Percentiles rank a stretch among this genome's conserved stretches.
phyloP scores from a whole-genome alignment of 2,329 filamentous ascomycete genomes.

The Gremmenia infestans region DNA sequence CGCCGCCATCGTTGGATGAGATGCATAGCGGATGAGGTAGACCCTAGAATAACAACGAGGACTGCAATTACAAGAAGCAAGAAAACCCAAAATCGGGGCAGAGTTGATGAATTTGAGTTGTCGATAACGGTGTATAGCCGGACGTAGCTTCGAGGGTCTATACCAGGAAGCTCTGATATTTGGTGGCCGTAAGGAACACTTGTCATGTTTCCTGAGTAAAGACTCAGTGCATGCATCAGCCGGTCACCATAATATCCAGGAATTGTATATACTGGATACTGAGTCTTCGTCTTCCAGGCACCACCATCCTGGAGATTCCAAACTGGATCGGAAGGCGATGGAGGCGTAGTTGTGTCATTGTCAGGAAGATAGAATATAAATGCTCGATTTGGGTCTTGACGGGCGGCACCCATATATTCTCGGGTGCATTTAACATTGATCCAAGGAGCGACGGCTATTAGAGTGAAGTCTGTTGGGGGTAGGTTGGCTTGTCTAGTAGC shows the following conservation, averaged over 20 bases:
- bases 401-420: constrained; percentile 63
- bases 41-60: constrained; percentile 60
- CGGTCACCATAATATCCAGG: constrained; percentile 59
- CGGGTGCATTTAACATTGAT: constrained; percentile 66
- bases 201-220: constrained; percentile 73
- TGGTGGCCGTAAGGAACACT: constrained; percentile 53
- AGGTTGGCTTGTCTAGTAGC: constrained; percentile 70
- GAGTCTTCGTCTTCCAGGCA: constrained; percentile 65
- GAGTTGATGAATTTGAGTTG: constrained; percentile 39
- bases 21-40: constrained; percentile 70
- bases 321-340: constrained; percentile 53
- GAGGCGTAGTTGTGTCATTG: constrained; percentile 55
- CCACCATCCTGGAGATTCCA: constrained; percentile 70
- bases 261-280: constrained; percentile 80
- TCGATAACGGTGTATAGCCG: constrained; percentile 54
- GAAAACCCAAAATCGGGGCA: constrained; percentile 81
- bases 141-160: constrained; percentile 54
- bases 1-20: constrained; percentile 69
- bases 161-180: constrained; percentile 49
- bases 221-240: constrained; percentile 66
- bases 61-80: constrained; percentile 66
- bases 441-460: constrained; percentile 86
- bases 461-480: constrained; percentile 61
- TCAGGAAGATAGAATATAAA: constrained; percentile 60
- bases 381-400: constrained; percentile 52